Evolutionary conservation across 345 rosid species (phyloP).

Genomic region (Gossypium turneri): DNA sequence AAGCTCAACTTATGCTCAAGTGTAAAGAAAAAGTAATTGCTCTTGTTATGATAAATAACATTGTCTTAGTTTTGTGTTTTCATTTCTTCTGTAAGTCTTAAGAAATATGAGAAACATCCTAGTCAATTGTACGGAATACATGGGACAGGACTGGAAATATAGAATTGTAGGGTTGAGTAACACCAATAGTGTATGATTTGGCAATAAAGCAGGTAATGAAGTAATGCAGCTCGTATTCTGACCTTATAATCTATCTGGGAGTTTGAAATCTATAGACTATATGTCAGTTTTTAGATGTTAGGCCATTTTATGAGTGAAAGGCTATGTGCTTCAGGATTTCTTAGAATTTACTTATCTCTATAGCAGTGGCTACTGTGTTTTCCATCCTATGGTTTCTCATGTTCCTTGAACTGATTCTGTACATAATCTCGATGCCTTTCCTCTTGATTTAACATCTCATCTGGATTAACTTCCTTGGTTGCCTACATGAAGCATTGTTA

Average conservation of each 20-base stretch:
- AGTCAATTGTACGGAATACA: background rate
- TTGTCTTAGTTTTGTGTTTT: background rate
- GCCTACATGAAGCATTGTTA: background rate
- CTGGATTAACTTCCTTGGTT: background rate
- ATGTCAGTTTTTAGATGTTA: background rate
- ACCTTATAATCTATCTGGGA: background rate
- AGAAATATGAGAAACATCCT: slow-evolving; percentile 5
- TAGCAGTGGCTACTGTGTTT: background rate
- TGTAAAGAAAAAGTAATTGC: background rate
- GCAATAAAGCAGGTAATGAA: background rate
- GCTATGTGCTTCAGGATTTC: background rate
- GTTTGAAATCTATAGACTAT: background rate
- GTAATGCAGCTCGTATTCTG: background rate
- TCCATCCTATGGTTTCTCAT: background rate
- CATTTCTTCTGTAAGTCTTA: background rate
- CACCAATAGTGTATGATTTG: background rate
- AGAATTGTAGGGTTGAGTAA: background rate
- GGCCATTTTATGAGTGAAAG: background rate
- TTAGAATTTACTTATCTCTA: background rate
- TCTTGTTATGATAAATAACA: background rate
- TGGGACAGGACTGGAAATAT: background rate
- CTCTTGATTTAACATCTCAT: slow-evolving; percentile 11
- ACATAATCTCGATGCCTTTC: background rate
- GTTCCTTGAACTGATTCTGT: background rate
- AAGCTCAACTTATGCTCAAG: background rate